phyloP scores from a whole-genome alignment of 2,329 filamentous ascomycete genomes.

The Fusarium duplospermum region DNA sequence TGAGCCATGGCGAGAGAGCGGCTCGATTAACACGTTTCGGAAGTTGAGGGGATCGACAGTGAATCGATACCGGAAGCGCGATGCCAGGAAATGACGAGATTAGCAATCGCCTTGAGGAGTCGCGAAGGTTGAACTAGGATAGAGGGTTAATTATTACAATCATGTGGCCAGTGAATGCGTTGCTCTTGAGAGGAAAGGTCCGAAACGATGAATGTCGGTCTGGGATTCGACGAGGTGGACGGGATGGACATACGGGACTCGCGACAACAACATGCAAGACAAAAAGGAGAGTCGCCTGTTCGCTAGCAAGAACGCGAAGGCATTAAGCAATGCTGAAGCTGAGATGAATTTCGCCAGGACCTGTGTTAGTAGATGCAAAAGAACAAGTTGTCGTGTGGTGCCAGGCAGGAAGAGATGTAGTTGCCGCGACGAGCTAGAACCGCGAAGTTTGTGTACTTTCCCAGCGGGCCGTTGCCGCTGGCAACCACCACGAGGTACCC shows the following conservation, averaged over 20 bases:
- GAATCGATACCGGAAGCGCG: conserved; percentile 3
- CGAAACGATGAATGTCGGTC: conserved; percentile 11
- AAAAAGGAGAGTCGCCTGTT: conserved; percentile 27
- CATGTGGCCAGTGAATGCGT: neutral
- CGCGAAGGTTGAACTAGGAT: conserved; percentile 28
- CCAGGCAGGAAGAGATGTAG: conserved; percentile 28
- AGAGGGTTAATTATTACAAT: conserved; percentile 12
- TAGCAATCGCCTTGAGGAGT: conserved; percentile 27
- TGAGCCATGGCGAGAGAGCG: conserved; percentile 55
- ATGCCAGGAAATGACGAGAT: conserved; percentile 22
- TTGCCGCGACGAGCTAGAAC: conserved; percentile 24
- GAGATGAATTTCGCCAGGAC: conserved; percentile 17
- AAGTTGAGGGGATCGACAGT: conserved; percentile 3
- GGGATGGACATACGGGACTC: conserved; percentile 42
- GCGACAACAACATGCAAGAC: conserved; percentile 45
- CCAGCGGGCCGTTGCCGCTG: conserved; percentile 46
- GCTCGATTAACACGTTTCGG: conserved; percentile 1
- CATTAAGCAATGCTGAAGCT: conserved; percentile 47
- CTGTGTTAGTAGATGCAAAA: conserved; percentile 41
- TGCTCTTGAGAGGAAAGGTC: neutral
- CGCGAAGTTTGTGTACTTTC: conserved; percentile 52
- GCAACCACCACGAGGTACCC: conserved; percentile 36
- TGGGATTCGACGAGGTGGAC: conserved; percentile 25
- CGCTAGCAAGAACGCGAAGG: conserved; percentile 17
- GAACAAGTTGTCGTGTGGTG: conserved; percentile 28